These are phyloP conservation scores for Stachybotrys echinatus DNA, from an alignment of 2,329 filamentous ascomycete species.

Conservation along the genomic window DNA sequence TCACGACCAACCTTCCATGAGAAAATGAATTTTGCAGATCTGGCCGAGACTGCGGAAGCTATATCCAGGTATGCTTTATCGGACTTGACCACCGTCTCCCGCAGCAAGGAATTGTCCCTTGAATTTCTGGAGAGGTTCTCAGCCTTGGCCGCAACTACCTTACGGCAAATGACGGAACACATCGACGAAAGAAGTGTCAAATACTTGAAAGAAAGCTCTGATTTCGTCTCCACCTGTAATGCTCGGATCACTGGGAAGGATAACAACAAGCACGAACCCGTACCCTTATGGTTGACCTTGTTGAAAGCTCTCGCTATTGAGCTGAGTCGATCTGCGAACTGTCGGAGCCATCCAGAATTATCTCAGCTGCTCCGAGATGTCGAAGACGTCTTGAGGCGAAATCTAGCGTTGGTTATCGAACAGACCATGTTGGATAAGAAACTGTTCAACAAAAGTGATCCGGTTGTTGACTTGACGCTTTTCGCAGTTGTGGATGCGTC, in stretches of 20 bases:
- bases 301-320: slow-evolving; percentile 27
- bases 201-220: slow-evolving; percentile 27
- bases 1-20: slow-evolving; percentile 45
- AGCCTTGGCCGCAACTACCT: slow-evolving; percentile 21
- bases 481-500: slow-evolving; percentile 28
- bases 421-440: slow-evolving; percentile 24
- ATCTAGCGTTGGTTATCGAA: slow-evolving; percentile 17
- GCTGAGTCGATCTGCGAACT: slow-evolving; percentile 19
- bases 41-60: slow-evolving; percentile 26
- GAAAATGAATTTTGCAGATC: slow-evolving; percentile 33
- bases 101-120: slow-evolving; percentile 17
- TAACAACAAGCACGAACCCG: slow-evolving; percentile 6
- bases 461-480: slow-evolving; percentile 17
- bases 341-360: slow-evolving; percentile 16
- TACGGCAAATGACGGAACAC: slow-evolving; percentile 39
- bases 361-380: slow-evolving; percentile 15
- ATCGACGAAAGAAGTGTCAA: slow-evolving; percentile 34
- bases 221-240: slow-evolving; percentile 18
- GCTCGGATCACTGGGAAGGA: slow-evolving; percentile 3
- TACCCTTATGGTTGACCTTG: slow-evolving; percentile 27
- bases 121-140: slow-evolving; percentile 28
- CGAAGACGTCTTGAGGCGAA: slow-evolving; percentile 19
- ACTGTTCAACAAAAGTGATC: slow-evolving; percentile 16
- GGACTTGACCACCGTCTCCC: slow-evolving; percentile 5
- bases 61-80: slow-evolving; percentile 20